Conservation (phyloP, 2,329 filamentous ascomycete genomes). For the Fusarium coicis region DNA sequence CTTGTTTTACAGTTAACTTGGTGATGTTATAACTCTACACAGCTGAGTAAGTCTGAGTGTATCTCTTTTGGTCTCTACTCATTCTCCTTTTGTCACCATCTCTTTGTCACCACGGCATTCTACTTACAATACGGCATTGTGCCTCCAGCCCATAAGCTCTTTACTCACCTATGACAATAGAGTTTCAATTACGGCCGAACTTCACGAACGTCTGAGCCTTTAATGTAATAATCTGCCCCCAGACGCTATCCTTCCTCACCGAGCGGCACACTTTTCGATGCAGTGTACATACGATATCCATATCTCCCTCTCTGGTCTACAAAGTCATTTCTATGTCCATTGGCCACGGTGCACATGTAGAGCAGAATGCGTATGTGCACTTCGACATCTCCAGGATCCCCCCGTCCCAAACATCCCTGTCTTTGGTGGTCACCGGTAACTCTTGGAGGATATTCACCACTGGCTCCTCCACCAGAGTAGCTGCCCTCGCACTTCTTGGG, state of each 20-base stretch:
- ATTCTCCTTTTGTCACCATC: background rate
- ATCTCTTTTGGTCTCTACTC: background rate
- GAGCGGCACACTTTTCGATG: background rate
- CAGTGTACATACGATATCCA: background rate
- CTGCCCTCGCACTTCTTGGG: background rate
- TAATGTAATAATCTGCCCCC: background rate
- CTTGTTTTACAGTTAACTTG: background rate
- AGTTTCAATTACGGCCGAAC: background rate
- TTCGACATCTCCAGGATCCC: background rate
- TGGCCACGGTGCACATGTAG: background rate
- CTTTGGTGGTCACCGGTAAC: background rate
- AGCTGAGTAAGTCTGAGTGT: background rate
- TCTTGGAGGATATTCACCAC: too few relatives aligned
- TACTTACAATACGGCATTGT: background rate
- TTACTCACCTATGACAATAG: background rate
- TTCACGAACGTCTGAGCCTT: background rate
- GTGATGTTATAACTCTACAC: background rate
- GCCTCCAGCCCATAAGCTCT: background rate
- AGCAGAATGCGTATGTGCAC: background rate
- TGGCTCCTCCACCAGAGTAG: background rate
- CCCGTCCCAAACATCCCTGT: background rate
- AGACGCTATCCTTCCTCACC: background rate
- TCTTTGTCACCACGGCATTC: background rate
- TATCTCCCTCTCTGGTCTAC: background rate
- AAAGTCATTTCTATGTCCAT: background rate